Evolutionary conservation across 2,329 filamentous ascomycete species (phyloP), one percentile per base, ranked within the genome.

Genomic region (Mariannaea sp.): DNA sequence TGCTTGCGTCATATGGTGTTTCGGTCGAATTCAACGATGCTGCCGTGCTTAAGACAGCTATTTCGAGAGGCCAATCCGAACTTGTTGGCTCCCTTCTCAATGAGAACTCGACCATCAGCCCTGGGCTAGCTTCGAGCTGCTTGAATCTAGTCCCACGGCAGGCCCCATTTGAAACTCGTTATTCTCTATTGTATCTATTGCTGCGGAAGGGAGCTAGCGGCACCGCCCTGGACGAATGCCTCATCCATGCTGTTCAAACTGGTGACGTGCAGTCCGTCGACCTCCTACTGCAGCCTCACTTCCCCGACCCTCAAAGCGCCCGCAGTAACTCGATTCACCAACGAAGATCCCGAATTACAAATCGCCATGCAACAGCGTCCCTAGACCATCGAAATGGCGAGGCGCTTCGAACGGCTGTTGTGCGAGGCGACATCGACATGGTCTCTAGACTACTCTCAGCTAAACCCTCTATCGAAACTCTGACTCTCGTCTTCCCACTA

Each of bases 11-110:
- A 3, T 78, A 83, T 49, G 80, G 80, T 7, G 80, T 80, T 0
- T 82, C 81, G 0, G 71, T 83, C 24, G 80, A 83, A 57, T 80
- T 79, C 52, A 75, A 82, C 32, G 75, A 80, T 41, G 80, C 77
- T 0, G 67, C 72, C 6, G 77, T 77, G 1, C 52, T 85, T 4
- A 77, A 78, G n/a, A 73, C 71, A 19, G 78, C 80, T 3, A 75
- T 85, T 29, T 61, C 61, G 3, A 67, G 65, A 14, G 76, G 77
- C 0, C 76, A 81, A 14, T 59, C 76, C 4, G 75, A 75, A 24
- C 67, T 85, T 1, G 75, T 80, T 0, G 70, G 73, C 17, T 71
- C 78, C 2, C 67, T 85, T 17, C 65, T 85, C 1, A 71, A 62
- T 27, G 76, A 77, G 5, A 70, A 65, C n/a, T 73, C 76, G 0